These are phyloP conservation scores for Zoysia pacifica DNA, from an alignment of 176 grass and related monocot genomes.

Conservation along the genomic window DNA sequence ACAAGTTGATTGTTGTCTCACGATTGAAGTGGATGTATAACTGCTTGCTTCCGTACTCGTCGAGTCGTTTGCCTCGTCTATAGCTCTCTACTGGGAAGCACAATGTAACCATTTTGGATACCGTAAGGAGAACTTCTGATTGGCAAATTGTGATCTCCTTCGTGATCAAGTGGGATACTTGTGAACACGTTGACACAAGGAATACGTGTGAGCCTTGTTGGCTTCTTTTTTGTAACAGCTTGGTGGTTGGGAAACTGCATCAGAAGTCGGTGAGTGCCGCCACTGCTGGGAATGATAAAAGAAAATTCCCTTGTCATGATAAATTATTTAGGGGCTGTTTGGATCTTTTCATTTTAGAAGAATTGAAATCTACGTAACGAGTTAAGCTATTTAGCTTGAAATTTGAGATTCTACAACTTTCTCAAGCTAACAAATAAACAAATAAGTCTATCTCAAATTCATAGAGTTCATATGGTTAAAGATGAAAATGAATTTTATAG, in stretches of 20 bases:
- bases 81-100: slow-evolving; percentile 23
- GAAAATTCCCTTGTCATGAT: background rate
- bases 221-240: background rate
- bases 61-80: slow-evolving; percentile 41
- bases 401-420: too few species aligned
- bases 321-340: too few species aligned
- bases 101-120: slow-evolving; percentile 9
- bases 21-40: slow-evolving; percentile 76
- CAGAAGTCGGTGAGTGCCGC: background rate
- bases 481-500: too few species aligned
- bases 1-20: slow-evolving; percentile 63
- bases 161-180: background rate
- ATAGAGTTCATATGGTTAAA: too few species aligned
- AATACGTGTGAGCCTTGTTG: background rate
- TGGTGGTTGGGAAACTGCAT: background rate
- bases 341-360: too few species aligned
- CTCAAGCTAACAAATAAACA: too few species aligned
- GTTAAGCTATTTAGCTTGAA: too few species aligned
- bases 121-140: background rate
- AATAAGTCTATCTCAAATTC: too few species aligned
- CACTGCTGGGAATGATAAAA: background rate
- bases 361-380: too few species aligned
- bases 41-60: slow-evolving; percentile 65
- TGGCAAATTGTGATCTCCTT: background rate
- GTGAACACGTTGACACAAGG: slow-evolving; percentile 12